Percentiles rank a stretch among this genome's conserved stretches.
Conservation (phyloP, 495 filamentous ascomycete species). For the Penicillium paradoxum region DNA sequence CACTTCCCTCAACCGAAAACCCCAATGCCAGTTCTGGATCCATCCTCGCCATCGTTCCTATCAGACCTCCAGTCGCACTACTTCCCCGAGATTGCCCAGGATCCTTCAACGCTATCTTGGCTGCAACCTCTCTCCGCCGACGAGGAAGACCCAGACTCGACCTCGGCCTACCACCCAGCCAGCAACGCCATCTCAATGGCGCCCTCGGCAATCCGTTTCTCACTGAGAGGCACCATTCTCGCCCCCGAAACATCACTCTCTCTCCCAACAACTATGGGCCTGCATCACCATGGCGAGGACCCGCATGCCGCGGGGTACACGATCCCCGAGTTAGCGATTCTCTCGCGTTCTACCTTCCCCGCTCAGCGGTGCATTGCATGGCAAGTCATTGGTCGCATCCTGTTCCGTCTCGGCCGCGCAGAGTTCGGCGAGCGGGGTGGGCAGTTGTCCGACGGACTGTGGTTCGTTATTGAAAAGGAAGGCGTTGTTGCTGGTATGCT, state of each 20-base stretch:
- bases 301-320: constrained; percentile 95
- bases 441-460: constrained; percentile 59
- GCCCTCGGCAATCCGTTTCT: constrained; percentile 80
- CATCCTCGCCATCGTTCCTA: constrained; percentile 75
- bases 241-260: constrained; percentile 65
- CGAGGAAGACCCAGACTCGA: constrained; percentile 40
- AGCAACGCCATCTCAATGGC: constrained; percentile 58
- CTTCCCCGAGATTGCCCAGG: constrained; percentile 79
- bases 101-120: constrained; percentile 85
- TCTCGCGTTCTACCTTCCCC: constrained; percentile 76
- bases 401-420: constrained; percentile 76
- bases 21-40: constrained; percentile 68
- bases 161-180: constrained; percentile 71
- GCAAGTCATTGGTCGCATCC: constrained; percentile 79
- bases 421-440: constrained; percentile 65
- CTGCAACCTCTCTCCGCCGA: constrained; percentile 69
- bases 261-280: constrained; percentile 67
- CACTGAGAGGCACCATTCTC: constrained; percentile 73
- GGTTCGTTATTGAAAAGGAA: constrained; percentile 72
- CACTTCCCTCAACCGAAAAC: constrained; percentile 37
- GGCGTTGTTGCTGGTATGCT: constrained; percentile 67
- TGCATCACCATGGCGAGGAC: constrained; percentile 92
- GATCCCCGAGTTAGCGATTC: constrained; percentile 75
- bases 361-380: constrained; percentile 87
- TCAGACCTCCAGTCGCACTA: constrained; percentile 80